Conservation (phyloP, 371 early-diverging fungal genomes). For the Chytridium lagenaria region DNA sequence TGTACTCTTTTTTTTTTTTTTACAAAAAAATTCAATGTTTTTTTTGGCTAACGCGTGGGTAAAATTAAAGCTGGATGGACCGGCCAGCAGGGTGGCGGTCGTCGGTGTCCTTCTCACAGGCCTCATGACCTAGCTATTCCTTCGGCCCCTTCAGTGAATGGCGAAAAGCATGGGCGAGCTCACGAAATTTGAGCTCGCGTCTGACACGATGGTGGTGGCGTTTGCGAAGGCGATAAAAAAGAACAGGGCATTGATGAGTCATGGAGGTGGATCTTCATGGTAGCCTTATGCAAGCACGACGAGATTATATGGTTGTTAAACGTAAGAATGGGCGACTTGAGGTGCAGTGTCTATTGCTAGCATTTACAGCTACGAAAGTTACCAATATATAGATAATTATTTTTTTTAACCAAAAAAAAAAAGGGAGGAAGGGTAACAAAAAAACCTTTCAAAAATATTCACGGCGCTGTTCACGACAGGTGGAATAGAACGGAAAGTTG, state of each 20-base stretch:
- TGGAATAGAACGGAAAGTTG: too few species aligned
- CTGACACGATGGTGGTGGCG: conserved; percentile 9
- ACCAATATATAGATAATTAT: too few species aligned
- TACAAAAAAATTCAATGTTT: background rate
- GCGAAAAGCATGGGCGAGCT: conserved; percentile 11
- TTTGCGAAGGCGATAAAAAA: conserved; percentile 15
- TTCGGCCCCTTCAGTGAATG: conserved; percentile 10
- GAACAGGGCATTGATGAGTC: conserved; percentile 7
- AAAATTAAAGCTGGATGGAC: background rate
- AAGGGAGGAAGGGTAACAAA: too few species aligned
- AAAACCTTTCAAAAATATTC: too few species aligned
- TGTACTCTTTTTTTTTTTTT: background rate
- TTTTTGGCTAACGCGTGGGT: background rate
- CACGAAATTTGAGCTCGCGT: conserved; percentile 21
- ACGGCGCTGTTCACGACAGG: too few species aligned
- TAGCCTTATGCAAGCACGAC: background rate
- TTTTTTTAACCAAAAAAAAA: too few species aligned
- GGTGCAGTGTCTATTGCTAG: too few species aligned
- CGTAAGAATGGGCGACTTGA: too few species aligned
- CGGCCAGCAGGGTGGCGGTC: background rate
- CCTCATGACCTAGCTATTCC: background rate
- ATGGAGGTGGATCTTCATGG: too few species aligned
- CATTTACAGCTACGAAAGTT: too few species aligned
- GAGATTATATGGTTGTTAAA: background rate
- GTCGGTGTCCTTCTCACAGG: conserved; percentile 7